phyloP scores from a whole-genome alignment of 371 early-diverging fungal genomes.

The Mortierella sp. region DNA sequence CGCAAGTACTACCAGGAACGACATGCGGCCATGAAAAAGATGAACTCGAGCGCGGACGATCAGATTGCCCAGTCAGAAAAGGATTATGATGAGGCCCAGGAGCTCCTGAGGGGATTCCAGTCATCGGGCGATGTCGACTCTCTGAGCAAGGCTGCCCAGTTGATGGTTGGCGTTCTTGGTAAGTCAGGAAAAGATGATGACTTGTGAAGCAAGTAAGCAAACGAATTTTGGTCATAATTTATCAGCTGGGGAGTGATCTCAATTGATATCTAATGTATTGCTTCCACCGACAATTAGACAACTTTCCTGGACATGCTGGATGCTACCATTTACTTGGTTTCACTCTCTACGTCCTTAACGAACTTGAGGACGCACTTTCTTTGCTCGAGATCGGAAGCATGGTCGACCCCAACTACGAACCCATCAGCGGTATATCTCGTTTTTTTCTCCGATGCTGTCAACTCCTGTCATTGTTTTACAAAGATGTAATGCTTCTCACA shows the following conservation, averaged over 20 bases:
- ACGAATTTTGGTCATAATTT: neutral
- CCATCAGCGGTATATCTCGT: slow-evolving; percentile 60
- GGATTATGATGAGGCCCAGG: slow-evolving; percentile 62
- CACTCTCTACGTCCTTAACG: slow-evolving; percentile 65
- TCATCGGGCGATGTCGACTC: slow-evolving; percentile 60
- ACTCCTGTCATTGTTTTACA: too few relatives aligned
- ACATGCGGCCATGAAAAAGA: slow-evolving; percentile 48
- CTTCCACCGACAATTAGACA: slow-evolving; percentile 44
- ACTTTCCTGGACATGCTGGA: slow-evolving; percentile 68
- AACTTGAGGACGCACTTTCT: slow-evolving; percentile 64
- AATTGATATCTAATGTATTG: too few relatives aligned
- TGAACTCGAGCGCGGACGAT: slow-evolving; percentile 54
- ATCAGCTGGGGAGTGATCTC: neutral
- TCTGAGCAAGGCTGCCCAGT: slow-evolving; percentile 62
- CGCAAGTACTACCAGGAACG: slow-evolving; percentile 59
- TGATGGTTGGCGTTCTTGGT: slow-evolving; percentile 70
- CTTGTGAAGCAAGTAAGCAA: neutral
- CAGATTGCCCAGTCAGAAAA: slow-evolving; percentile 61
- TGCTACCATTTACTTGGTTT: slow-evolving; percentile 70
- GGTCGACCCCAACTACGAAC: slow-evolving; percentile 66
- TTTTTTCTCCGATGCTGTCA: too few relatives aligned
- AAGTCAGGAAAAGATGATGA: neutral
- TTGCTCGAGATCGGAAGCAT: slow-evolving; percentile 65
- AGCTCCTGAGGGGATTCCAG: slow-evolving; percentile 61
- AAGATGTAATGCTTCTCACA: neutral